These are phyloP conservation scores for Penicillium bialowiezense DNA, from an alignment of 495 filamentous ascomycete species.

Conservation along the genomic window DNA sequence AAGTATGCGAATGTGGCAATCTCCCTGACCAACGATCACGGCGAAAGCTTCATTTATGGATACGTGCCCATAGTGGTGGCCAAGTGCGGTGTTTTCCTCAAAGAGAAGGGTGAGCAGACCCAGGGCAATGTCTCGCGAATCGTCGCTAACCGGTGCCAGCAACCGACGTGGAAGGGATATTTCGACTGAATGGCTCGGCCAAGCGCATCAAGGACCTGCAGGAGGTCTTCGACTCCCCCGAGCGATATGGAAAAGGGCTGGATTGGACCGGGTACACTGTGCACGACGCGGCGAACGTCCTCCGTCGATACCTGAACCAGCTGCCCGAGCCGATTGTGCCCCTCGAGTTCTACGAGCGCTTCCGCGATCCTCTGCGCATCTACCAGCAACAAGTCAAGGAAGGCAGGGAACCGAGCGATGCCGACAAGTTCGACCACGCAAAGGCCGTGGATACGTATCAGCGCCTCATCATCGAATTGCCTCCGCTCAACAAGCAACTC, in stretches of 20 bases:
- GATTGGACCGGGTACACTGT: constrained; percentile 98
- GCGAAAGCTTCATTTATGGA: constrained; percentile 95
- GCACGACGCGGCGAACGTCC: constrained; percentile 96
- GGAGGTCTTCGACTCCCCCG: constrained; percentile 87
- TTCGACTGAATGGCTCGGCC: constrained; percentile 92
- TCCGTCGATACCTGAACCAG: constrained; percentile 92
- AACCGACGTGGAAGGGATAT: constrained; percentile 95
- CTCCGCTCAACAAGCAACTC: constrained; percentile 89
- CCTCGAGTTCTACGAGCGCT: constrained; percentile 86
- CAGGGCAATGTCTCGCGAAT: neutral
- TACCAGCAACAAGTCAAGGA: constrained; percentile 65
- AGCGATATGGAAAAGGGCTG: constrained; percentile 93
- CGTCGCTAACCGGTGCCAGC: constrained; percentile 51
- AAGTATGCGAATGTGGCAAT: constrained; percentile 98
- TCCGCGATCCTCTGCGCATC: constrained; percentile 77
- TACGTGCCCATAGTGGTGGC: constrained; percentile 99
- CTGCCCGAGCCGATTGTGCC: constrained; percentile 94
- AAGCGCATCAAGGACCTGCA: constrained; percentile 97
- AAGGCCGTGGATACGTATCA: constrained; percentile 83
- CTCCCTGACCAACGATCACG: constrained; percentile 84
- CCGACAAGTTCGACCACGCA: constrained; percentile 66
- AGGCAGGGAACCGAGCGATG: constrained; percentile 18
- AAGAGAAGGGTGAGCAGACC: constrained; percentile 81
- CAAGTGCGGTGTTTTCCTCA: constrained; percentile 96
- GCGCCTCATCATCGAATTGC: constrained; percentile 84